Conservation (phyloP, 2,329 filamentous ascomycete genomes). For the Malbranchea zuffiana region DNA sequence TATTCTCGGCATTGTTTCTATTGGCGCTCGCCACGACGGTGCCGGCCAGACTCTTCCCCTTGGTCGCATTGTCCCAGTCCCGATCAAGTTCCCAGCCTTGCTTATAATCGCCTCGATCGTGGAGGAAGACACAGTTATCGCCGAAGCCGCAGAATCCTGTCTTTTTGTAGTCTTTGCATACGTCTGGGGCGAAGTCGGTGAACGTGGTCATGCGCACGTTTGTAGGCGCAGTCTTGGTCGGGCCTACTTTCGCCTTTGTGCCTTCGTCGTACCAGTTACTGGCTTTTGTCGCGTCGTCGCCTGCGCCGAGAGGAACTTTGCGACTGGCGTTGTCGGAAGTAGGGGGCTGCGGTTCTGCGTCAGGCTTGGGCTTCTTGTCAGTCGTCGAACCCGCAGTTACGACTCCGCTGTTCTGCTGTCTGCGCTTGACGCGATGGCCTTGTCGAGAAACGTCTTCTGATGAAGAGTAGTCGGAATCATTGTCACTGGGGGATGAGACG, state of each 20-base stretch:
- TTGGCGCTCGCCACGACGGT: conserved; percentile 41
- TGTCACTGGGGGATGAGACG: conserved; percentile 29
- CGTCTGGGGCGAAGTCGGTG: conserved; percentile 82
- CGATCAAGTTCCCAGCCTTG: conserved; percentile 91
- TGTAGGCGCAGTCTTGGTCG: conserved; percentile 66
- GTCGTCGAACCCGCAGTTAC: conserved; percentile 52
- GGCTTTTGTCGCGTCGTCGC: conserved; percentile 79
- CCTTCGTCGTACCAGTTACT: conserved; percentile 80
- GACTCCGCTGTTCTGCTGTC: conserved; percentile 59
- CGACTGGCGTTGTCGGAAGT: too few relatives aligned
- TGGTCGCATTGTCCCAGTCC: conserved; percentile 78
- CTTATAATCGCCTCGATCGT: conserved; percentile 56
- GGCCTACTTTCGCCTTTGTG: conserved; percentile 51
- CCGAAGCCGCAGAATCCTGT: conserved; percentile 62
- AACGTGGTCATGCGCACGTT: conserved; percentile 86
- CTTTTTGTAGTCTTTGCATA: conserved; percentile 89
- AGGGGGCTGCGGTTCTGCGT: conserved; percentile 47
- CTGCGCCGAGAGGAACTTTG: conserved; percentile 1
- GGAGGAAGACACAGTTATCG: conserved; percentile 64
- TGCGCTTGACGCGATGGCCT: conserved; percentile 67
- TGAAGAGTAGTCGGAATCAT: conserved; percentile 55
- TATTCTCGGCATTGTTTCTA: conserved; percentile 31
- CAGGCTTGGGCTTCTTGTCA: conserved; percentile 42
- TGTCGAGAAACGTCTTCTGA: conserved; percentile 56
- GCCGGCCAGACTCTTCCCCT: conserved; percentile 39